These are phyloP conservation scores for Sphaerulina populicola DNA, from an alignment of 2,329 filamentous ascomycete species.

Conservation along the genomic window DNA sequence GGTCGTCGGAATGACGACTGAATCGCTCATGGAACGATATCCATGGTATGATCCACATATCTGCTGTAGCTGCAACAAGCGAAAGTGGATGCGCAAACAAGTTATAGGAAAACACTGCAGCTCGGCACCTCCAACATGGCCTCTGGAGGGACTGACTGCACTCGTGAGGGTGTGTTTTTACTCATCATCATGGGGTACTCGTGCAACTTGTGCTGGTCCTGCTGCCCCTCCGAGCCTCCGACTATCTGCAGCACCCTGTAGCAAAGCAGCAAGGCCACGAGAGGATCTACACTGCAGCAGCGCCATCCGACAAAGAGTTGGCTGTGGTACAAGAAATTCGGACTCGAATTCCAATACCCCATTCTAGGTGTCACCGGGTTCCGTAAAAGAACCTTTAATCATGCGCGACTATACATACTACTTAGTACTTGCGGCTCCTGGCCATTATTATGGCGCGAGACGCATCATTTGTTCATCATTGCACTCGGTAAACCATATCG, in stretches of 20 bases:
- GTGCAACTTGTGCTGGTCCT: background rate
- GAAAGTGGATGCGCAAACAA: background rate
- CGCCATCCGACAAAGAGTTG: background rate
- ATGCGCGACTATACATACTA: background rate
- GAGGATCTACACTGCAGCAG: background rate
- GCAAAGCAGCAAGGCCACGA: background rate
- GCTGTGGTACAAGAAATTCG: background rate
- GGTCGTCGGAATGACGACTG: background rate
- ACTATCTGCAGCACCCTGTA: background rate
- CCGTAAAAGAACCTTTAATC: background rate
- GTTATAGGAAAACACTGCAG: background rate
- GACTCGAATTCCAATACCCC: background rate
- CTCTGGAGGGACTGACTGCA: background rate
- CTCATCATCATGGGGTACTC: background rate
- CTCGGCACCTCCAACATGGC: background rate
- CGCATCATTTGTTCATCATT: background rate
- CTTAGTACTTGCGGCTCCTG: constrained; percentile 5
- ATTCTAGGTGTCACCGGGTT: background rate
- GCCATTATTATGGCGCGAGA: background rate
- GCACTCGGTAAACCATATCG: constrained; percentile 2
- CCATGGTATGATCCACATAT: background rate
- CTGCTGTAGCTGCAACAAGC: background rate
- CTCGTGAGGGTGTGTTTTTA: background rate
- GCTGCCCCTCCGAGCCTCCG: background rate
- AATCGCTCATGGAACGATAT: background rate